phyloP scores from a whole-genome alignment of 2,329 filamentous ascomycete genomes.

The Fusarium bactridioides region DNA sequence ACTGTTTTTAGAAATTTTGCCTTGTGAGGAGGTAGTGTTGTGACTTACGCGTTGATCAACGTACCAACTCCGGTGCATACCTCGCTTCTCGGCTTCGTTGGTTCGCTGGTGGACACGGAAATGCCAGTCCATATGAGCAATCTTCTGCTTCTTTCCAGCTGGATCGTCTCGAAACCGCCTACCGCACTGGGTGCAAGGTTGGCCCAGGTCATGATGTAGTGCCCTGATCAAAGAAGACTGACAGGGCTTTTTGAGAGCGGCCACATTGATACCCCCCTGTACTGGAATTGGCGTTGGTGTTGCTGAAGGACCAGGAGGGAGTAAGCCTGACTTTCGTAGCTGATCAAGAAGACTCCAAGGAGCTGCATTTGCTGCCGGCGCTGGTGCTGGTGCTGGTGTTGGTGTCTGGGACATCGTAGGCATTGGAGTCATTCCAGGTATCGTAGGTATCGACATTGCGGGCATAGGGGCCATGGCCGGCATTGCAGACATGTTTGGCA shows the following conservation, averaged over 20 bases:
- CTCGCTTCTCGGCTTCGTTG: conserved; percentile 83
- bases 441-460: conserved; percentile 47
- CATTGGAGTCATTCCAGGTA: conserved; percentile 53
- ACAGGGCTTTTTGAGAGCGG: conserved; percentile 76
- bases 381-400: conserved; percentile 42
- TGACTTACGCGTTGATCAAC: conserved; percentile 80
- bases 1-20: conserved; percentile 38
- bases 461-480: conserved; percentile 48
- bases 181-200: conserved; percentile 91
- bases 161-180: conserved; percentile 81
- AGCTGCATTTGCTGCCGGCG: conserved; percentile 50
- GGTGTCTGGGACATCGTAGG: conserved; percentile 48
- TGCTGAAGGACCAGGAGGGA: conserved; percentile 58
- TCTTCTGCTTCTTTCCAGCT: conserved; percentile 85
- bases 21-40: background rate
- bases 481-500: conserved; percentile 10
- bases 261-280: conserved; percentile 68
- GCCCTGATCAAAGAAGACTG: conserved; percentile 76
- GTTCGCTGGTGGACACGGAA: conserved; percentile 92
- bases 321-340: conserved; percentile 72
- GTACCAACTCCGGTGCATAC: conserved; percentile 94
- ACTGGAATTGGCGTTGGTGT: conserved; percentile 48
- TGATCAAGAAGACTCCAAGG: conserved; percentile 71
- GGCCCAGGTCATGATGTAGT: conserved; percentile 83
- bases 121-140: conserved; percentile 96